Conservation (phyloP, 2,329 filamentous ascomycete species). For the Pseudocercospora pini-densiflorae region DNA sequence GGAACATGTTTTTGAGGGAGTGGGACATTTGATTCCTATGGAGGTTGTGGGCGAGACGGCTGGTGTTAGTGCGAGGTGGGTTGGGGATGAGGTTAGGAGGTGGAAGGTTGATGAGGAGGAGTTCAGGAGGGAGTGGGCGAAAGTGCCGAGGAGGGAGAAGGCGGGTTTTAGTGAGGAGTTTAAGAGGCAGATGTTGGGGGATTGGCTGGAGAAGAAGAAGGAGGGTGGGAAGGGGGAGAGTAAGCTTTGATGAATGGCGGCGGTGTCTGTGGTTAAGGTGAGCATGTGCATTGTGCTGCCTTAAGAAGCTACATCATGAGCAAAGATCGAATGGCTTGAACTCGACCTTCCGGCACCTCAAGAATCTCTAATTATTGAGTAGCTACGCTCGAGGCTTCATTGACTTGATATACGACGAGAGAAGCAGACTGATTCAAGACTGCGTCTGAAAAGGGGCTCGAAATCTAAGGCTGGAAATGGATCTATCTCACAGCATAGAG, state of each 20-base stretch:
- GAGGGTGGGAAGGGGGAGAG: not conserved
- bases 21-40: slow-evolving; percentile 84
- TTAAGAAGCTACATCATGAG: too few relatives aligned
- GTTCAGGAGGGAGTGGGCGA: slow-evolving; percentile 34
- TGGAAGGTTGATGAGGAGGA: slow-evolving; percentile 39
- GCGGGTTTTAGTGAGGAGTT: slow-evolving; percentile 32
- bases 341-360: too few relatives aligned
- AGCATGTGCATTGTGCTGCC: too few relatives aligned
- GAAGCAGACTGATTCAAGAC: too few relatives aligned
- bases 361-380: too few relatives aligned
- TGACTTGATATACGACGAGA: too few relatives aligned
- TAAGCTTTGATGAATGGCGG: not conserved
- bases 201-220: not conserved
- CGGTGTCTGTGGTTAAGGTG: too few relatives aligned
- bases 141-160: slow-evolving; percentile 35
- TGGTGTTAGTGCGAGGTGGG: slow-evolving; percentile 48
- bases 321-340: too few relatives aligned
- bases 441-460: too few relatives aligned
- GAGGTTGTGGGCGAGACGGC: slow-evolving; percentile 74
- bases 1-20: slow-evolving; percentile 65
- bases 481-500: too few relatives aligned
- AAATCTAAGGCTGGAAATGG: too few relatives aligned
- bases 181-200: not conserved
- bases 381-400: too few relatives aligned
- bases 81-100: slow-evolving; percentile 38